Evolutionary conservation across 805 yeast genomes (phyloP).

Genomic region (Candida tallmaniae): DNA sequence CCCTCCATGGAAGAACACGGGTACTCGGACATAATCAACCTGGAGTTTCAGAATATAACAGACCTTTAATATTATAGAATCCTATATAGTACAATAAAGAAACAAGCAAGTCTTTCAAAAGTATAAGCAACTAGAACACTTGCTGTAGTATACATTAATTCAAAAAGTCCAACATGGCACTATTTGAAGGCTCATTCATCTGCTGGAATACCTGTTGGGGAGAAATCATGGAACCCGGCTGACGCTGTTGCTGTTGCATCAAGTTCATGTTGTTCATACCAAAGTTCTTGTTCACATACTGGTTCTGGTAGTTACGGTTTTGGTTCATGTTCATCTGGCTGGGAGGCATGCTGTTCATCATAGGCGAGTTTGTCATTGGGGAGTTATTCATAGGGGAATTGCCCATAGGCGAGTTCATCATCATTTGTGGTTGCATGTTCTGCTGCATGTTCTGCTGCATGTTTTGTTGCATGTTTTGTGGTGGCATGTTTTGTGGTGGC

Average conservation of each 20-base stretch:
- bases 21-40: constrained; percentile 35
- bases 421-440: constrained; percentile 3
- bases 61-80: neutral
- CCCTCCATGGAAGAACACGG: constrained; percentile 16
- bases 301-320: constrained; percentile 2
- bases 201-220: constrained; percentile 39
- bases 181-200: constrained; percentile 10
- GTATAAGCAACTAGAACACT: no score
- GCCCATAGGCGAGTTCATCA: constrained; percentile 8
- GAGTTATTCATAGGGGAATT: constrained; percentile 5
- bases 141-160: neutral
- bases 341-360: constrained; percentile 5
- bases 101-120: no score
- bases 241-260: constrained; percentile 11
- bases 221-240: constrained; percentile 18
- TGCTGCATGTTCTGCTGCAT: neutral
- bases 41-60: constrained; percentile 16
- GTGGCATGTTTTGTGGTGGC: neutral
- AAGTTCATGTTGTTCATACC: constrained; percentile 7
- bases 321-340: constrained; percentile 9
- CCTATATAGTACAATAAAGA: neutral
- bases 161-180: constrained; percentile 22
- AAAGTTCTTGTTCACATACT: constrained; percentile 3
- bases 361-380: constrained; percentile 7
- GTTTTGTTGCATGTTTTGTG: neutral